Evolutionary conservation across 2,329 filamentous ascomycete genomes (phyloP), one percentile per base, ranked within the genome.

Genomic region (Trichoderma sp.): DNA sequence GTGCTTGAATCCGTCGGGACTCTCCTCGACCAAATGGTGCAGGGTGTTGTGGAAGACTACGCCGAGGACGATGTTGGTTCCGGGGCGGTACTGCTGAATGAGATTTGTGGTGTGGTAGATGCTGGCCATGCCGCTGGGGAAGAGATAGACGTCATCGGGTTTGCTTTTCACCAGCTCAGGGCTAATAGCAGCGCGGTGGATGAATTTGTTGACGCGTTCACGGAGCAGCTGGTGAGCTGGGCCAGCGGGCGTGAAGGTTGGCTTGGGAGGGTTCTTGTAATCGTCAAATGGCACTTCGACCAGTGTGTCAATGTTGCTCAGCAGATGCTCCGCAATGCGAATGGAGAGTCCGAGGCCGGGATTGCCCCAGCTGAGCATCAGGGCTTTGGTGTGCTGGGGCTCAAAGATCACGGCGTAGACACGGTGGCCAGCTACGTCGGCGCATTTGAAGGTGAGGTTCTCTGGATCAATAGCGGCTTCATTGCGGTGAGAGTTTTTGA

Each of bases 91-190:
- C 30, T 75, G 72, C 2, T 77, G 69, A 11, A 86, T 72, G 2
- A 79, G 76, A 51, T 78, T 77, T 43, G 83, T 82, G 1, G 80
- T 70, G 28, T 80, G 76, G 66, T 81, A 84, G 13, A 89, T 82
- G 30, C 82, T 80, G 0, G 82, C 82, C 85, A 88, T 88, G 30
- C 86, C 86, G 0, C 84, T 84, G 5, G 82, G 81, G 72, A 84
- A 87, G 24, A 89, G 77, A 60, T 81, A 86, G 1, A 89, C 81
- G 70, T 88, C 85, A 3, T 56, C 59, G 1, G 75, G 43, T 4
- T 68, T 65, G 59, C 75, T 72, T 32, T 70, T 73, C n/a, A 75
- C 72, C 14, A 75, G 72, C 13, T 71, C 56, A n/a, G 73, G 68
- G 6, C 79, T 73, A 28, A 77, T 74, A 1, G 82, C 76, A 0